phyloP scores from a whole-genome alignment of 2,329 filamentous ascomycete species.

The Achaetomium macrosporum region DNA sequence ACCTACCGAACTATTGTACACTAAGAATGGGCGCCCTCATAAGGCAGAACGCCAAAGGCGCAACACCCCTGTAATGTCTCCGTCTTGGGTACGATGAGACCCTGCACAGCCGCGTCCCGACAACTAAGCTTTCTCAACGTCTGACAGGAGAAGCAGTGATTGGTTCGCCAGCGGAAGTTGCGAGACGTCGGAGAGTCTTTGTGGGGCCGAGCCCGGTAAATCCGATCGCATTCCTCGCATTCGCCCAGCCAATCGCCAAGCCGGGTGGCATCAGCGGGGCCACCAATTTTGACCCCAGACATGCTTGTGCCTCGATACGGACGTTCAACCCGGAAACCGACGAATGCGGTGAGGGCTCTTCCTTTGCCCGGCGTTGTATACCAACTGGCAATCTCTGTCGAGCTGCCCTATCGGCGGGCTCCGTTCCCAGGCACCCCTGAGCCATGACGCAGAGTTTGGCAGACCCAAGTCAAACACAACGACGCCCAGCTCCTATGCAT shows the following conservation, averaged over 20 bases:
- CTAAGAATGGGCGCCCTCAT: neutral
- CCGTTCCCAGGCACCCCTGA: too few relatives aligned
- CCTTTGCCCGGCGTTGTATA: neutral
- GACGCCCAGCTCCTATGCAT: too few relatives aligned
- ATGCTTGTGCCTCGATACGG: too few relatives aligned
- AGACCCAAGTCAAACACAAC: too few relatives aligned
- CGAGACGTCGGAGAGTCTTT: neutral
- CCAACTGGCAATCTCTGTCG: neutral
- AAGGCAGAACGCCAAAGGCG: neutral
- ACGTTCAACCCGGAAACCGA: neutral
- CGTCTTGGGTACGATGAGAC: neutral
- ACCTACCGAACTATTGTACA: neutral
- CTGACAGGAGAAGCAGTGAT: neutral
- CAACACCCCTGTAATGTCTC: too few relatives aligned
- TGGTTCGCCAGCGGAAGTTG: neutral
- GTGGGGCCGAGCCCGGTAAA: slow-evolving; percentile 5
- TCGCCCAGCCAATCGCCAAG: neutral
- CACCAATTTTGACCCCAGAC: too few relatives aligned
- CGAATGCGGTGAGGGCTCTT: neutral
- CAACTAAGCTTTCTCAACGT: neutral
- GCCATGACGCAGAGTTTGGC: too few relatives aligned
- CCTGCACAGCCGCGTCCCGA: neutral
- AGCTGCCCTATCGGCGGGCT: neutral
- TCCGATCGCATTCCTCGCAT: slow-evolving; percentile 15
- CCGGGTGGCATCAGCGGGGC: neutral